Evolutionary conservation across 768 basidiomycete genomes (phyloP), one percentile per base, ranked within the genome.

Genomic region (Floccularia luteovirens): DNA sequence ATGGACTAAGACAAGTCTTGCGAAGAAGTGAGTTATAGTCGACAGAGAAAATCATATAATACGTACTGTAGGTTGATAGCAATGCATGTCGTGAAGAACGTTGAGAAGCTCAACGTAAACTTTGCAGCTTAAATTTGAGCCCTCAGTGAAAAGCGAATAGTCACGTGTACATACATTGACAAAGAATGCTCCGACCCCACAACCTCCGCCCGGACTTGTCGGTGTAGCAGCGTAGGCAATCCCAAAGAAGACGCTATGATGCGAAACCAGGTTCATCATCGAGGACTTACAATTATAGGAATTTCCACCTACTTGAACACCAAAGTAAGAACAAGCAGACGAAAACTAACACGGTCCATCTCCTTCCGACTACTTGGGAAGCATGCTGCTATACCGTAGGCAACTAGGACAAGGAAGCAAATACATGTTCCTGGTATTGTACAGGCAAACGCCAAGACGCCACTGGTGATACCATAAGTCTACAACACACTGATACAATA

Each of bases 1-100:
- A 34, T 51, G 47, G 11, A 54, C 51, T 13, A 58, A 38, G n/a
- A 58, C 54, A 8, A 58, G 31, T 25, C 56, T 55, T 5, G 13
- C 6, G 8, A 1, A 30, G 12, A 21, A 19, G 22, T 24, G 19
- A 24, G 23, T 33, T 20, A 24, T 32, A 14, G 21, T 17, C 19
- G 3, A 38, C 5, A 11, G 21, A 12, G 23, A 20, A 35, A 31
- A 13, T 19, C 28, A 11, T 17, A 22, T 5, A 22, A 13, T 10
- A 36, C 50, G 3, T 23, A 56, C 56, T 53, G 46, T 1, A 56
- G 46, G 38, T 58, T 58, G n/a, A n/a, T n/a, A n/a, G n/a, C n/a
- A n/a, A n/a, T n/a, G n/a, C n/a, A n/a, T n/a, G n/a, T n/a, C n/a
- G n/a, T n/a, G n/a, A n/a, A n/a, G n/a, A n/a, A n/a, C n/a, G n/a